Conservation (phyloP, 495 filamentous ascomycete species). For the Penicilliopsis zonata region DNA sequence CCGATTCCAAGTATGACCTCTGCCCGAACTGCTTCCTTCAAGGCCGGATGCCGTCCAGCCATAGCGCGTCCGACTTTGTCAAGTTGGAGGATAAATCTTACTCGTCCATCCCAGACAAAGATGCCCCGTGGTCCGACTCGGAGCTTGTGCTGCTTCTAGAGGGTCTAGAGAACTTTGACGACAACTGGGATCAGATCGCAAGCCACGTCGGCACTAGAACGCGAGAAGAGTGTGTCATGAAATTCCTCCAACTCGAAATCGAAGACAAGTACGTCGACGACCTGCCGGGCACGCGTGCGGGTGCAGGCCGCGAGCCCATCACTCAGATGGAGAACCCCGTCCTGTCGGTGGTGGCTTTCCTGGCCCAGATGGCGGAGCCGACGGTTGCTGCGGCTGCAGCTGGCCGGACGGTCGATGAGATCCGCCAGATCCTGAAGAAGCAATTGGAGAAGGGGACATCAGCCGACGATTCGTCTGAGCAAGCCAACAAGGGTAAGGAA, state of each 20-base stretch:
- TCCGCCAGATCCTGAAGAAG: conserved; percentile 60
- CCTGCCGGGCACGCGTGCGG: conserved; percentile 50
- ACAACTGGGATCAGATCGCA: conserved; percentile 87
- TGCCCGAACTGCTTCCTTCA: conserved; percentile 86
- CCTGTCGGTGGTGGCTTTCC: conserved; percentile 86
- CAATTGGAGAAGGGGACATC: conserved; percentile 51
- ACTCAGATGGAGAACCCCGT: conserved; percentile 87
- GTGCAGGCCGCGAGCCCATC: conserved; percentile 72
- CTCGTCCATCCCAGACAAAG: conserved; percentile 58
- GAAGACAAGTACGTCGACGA: conserved; percentile 82
- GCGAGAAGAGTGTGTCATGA: conserved; percentile 91
- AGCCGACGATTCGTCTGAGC: conserved; percentile 16
- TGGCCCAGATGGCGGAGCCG: conserved; percentile 79
- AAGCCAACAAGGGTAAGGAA: conserved; percentile 39
- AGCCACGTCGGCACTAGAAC: conserved; percentile 84
- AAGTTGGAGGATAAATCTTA: conserved; percentile 80
- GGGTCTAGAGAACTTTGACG: conserved; percentile 80
- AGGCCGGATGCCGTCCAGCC: conserved; percentile 62
- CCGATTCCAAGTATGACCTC: conserved; percentile 64
- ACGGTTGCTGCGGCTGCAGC: conserved; percentile 81
- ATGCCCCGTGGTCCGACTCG: conserved; percentile 80
- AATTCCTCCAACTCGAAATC: conserved; percentile 86
- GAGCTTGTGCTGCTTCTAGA: conserved; percentile 80
- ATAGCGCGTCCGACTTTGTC: conserved; percentile 62
- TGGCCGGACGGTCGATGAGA: conserved; percentile 70